Conservation (phyloP, 2,329 filamentous ascomycete genomes). For the Ascochyta rabiei region DNA sequence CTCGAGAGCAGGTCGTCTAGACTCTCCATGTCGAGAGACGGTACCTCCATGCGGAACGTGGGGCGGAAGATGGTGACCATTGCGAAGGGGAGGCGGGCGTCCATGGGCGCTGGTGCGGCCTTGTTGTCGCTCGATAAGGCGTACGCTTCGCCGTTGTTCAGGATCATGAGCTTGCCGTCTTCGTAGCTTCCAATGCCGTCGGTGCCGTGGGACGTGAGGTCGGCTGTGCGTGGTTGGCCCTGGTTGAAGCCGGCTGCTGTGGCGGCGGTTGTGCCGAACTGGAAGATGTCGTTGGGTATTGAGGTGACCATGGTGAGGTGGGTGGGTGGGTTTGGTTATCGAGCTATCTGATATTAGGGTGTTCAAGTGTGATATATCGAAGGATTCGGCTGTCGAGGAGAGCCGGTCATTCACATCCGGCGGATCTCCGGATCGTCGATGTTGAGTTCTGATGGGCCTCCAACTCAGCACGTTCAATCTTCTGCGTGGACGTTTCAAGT, state of each 20-base stretch:
- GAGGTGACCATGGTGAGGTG: conserved; percentile 43
- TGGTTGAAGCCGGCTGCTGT: conserved; percentile 45
- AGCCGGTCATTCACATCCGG: conserved; percentile 7
- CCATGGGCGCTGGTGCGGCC: conserved; percentile 38
- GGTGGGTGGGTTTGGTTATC: neutral
- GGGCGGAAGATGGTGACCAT: conserved; percentile 52
- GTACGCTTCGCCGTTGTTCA: conserved; percentile 45
- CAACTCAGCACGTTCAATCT: neutral
- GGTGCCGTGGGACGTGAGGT: conserved; percentile 51
- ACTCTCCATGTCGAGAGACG: conserved; percentile 22
- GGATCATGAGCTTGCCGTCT: conserved; percentile 48
- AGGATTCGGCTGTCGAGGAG: conserved; percentile 13
- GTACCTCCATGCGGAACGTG: conserved; percentile 37
- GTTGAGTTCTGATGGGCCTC: neutral
- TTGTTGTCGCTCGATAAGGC: conserved; percentile 33
- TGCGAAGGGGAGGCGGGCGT: conserved; percentile 48
- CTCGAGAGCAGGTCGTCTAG: conserved; percentile 25
- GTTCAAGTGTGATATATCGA: neutral
- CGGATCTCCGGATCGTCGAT: neutral
- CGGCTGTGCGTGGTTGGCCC: conserved; percentile 42
- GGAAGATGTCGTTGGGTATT: conserved; percentile 55
- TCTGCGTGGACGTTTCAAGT: neutral
- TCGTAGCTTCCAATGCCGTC: conserved; percentile 53
- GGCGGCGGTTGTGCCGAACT: conserved; percentile 50
- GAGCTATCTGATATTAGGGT: neutral